A percentile compares a stretch with the other conserved stretches of the same genome.
Conservation (phyloP, 371 early-diverging fungal genomes). For the Mortierella sp. region DNA sequence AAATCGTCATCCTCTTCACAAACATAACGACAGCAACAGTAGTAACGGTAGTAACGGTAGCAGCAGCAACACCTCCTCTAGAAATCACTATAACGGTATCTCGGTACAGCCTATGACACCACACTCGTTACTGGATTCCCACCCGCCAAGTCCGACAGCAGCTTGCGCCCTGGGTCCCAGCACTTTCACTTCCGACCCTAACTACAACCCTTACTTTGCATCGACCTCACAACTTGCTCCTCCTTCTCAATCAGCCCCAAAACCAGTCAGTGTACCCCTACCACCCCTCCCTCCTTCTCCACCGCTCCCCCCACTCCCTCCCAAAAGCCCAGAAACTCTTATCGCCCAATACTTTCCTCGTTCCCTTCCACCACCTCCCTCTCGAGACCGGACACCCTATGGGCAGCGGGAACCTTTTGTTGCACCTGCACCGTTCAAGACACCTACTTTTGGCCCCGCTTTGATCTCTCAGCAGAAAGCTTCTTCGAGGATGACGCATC, state of each 20-base stretch:
- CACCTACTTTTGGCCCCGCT: conserved; percentile 49
- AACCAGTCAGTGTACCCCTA: background rate
- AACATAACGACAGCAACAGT: background rate
- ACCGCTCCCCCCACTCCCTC: conserved; percentile 37
- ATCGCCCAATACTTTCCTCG: conserved; percentile 53
- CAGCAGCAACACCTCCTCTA: background rate
- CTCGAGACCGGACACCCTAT: conserved; percentile 7
- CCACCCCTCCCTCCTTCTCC: conserved; percentile 27
- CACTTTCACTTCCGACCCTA: background rate
- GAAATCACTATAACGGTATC: background rate
- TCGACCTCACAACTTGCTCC: background rate
- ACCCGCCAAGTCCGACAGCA: conserved; percentile 21
- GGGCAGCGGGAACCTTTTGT: conserved; percentile 11
- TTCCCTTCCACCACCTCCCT: conserved; percentile 40
- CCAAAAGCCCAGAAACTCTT: conserved; percentile 38
- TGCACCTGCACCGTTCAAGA: conserved; percentile 37
- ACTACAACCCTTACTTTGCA: background rate
- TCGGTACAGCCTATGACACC: conserved; percentile 3
- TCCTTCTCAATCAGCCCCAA: background rate
- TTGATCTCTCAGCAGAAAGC: background rate
- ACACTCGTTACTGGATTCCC: conserved; percentile 13
- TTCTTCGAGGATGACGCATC: background rate
- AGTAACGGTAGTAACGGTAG: conserved; percentile 2
- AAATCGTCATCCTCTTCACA: background rate
- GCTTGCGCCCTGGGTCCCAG: background rate